These are phyloP conservation scores for Vitis hybrid DNA, from an alignment of 177 flowering plant species.

Conservation along the genomic window DNA sequence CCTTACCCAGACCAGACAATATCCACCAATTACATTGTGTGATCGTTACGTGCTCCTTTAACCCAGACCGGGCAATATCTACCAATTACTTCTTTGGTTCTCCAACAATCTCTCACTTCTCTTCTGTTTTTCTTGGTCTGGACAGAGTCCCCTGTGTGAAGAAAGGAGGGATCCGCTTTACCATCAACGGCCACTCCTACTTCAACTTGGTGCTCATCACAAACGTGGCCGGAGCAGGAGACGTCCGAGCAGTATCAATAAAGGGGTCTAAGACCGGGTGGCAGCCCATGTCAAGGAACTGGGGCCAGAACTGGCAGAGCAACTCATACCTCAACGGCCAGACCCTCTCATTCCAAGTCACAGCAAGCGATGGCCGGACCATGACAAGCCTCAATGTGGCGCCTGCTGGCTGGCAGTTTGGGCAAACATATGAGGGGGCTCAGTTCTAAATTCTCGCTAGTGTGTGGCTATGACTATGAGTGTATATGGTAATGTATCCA, in stretches of 20 bases:
- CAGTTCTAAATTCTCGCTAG: conserved; percentile 34
- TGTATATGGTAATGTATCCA: not conserved
- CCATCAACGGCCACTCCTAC: conserved; percentile 62
- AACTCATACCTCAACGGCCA: conserved; percentile 58
- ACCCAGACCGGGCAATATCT: too few species aligned
- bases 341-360: conserved; percentile 60
- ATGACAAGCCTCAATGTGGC: conserved; percentile 42
- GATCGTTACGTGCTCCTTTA: too few species aligned
- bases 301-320: conserved; percentile 83
- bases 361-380: conserved; percentile 61
- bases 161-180: conserved; percentile 65
- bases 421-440: conserved; percentile 50
- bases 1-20: too few species aligned
- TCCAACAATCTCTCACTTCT: not conserved
- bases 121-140: not conserved
- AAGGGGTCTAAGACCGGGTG: conserved; percentile 60
- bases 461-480: too few species aligned
- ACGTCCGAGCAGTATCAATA: conserved; percentile 51
- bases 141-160: conserved; percentile 54
- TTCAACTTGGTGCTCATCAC: conserved; percentile 56
- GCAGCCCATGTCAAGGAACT: conserved; percentile 69
- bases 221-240: conserved; percentile 67
- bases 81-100: too few species aligned
- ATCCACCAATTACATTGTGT: too few species aligned
- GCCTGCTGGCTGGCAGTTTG: conserved; percentile 55